phyloP scores from a whole-genome alignment of 176 grass and related monocot genomes.

The Eragrostis nindensis region DNA sequence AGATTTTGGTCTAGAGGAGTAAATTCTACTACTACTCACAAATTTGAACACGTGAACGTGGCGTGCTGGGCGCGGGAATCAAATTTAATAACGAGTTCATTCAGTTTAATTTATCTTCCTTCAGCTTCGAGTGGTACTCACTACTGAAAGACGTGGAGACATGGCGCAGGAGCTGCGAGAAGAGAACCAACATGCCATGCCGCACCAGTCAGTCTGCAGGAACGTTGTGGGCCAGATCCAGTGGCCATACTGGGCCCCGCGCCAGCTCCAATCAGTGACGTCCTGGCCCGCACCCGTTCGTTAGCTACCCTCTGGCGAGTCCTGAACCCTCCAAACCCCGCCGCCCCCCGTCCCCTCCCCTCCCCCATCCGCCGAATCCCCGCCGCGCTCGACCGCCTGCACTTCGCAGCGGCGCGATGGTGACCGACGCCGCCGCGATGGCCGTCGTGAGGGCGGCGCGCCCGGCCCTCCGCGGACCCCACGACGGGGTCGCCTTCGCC shows the following conservation, averaged over 20 bases:
- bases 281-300: neutral
- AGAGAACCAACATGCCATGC: slow-evolving; percentile 36
- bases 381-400: neutral
- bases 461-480: slow-evolving; percentile 58
- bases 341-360: neutral
- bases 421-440: slow-evolving; percentile 55
- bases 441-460: slow-evolving; percentile 70
- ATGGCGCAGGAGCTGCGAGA: neutral
- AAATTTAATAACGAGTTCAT: neutral
- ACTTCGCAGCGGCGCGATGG: slow-evolving; percentile 46
- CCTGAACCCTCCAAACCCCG: neutral
- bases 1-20: neutral
- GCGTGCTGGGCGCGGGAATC: neutral
- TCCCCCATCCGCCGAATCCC: neutral
- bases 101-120: neutral
- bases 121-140: neutral
- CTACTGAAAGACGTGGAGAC: neutral
- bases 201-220: neutral
- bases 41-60: neutral
- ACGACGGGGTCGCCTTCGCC: slow-evolving; percentile 82
- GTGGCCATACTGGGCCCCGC: neutral
- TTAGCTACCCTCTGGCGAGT: no score
- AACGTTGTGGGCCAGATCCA: neutral
- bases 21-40: neutral
- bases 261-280: neutral